A percentile compares a stretch with the other conserved stretches of the same genome.
Conservation (phyloP, 164 flowering plant genomes). For the Sextonia rubra region DNA sequence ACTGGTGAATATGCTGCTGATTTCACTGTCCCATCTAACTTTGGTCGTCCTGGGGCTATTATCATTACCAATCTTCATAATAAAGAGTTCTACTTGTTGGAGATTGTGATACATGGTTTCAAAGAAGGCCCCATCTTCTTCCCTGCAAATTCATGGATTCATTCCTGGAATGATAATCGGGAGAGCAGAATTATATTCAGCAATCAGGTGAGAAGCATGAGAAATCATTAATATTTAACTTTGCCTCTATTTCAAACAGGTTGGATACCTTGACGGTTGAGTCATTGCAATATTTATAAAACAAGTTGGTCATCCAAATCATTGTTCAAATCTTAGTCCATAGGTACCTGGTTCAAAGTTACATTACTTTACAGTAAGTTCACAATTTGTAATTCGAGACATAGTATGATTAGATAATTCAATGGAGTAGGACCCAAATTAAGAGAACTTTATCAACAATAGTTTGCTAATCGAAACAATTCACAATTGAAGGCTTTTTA, state of each 20-base stretch:
- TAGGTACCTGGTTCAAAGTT: neutral
- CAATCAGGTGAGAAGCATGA: conserved; percentile 48
- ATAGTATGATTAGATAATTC: too few species aligned
- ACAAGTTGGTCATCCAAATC: neutral
- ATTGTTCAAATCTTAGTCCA: neutral
- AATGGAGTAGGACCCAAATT: too few species aligned
- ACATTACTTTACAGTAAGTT: too few species aligned
- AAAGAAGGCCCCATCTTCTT: conserved; percentile 62
- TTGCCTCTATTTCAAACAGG: neutral
- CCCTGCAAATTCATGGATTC: conserved; percentile 85
- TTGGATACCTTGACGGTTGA: neutral
- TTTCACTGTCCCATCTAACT: conserved; percentile 58
- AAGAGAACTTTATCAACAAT: too few species aligned
- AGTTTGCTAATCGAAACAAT: too few species aligned
- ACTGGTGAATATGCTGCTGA: conserved; percentile 57
- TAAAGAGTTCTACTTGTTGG: conserved; percentile 74
- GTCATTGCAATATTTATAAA: neutral
- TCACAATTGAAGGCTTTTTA: too few species aligned
- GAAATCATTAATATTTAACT: neutral
- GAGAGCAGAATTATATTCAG: conserved; percentile 81
- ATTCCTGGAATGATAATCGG: conserved; percentile 61
- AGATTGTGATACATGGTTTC: conserved; percentile 64
- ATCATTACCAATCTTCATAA: conserved; percentile 59
- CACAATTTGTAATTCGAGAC: too few species aligned
- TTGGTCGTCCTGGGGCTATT: conserved; percentile 83